These are phyloP conservation scores for Irpex sp. DNA, from an alignment of 1,284 basidiomycete genomes.

Conservation along the genomic window DNA sequence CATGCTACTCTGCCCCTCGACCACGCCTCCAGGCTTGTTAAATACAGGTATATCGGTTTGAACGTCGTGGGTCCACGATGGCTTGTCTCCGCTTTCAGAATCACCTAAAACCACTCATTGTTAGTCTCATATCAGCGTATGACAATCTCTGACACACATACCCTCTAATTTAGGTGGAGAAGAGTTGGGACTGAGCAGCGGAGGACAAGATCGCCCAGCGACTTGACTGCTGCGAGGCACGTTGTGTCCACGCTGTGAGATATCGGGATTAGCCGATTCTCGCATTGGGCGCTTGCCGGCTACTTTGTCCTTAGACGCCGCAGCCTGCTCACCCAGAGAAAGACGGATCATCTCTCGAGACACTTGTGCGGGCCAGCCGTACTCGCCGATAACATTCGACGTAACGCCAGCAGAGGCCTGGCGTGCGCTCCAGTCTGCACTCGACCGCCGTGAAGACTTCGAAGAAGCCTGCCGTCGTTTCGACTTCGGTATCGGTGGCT, in stretches of 20 bases:
- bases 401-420: conserved; percentile 31
- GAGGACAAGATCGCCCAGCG: conserved; percentile 19
- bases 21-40: conserved; percentile 10
- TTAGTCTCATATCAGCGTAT: neutral
- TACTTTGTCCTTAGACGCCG: conserved; percentile 4
- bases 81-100: conserved; percentile 9
- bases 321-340: conserved; percentile 23
- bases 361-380: conserved; percentile 40
- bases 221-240: conserved; percentile 9
- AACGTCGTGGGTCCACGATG: neutral
- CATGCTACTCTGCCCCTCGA: conserved; percentile 20
- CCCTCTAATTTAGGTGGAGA: conserved; percentile 18
- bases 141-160: neutral
- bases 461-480: conserved; percentile 9
- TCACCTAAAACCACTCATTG: neutral
- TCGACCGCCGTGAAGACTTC: conserved; percentile 25
- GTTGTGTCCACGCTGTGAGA: conserved; percentile 12
- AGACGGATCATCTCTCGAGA: conserved; percentile 37
- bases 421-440: conserved; percentile 37
- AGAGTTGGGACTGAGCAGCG: conserved; percentile 16
- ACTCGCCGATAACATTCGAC: conserved; percentile 20
- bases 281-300: conserved; percentile 4
- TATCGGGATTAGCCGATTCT: conserved; percentile 7
- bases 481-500: neutral
- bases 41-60: conserved; percentile 7